Base-by-base conservation (phyloP, 495 filamentous ascomycete species). In the Aspergillus nanangensis region DNA sequence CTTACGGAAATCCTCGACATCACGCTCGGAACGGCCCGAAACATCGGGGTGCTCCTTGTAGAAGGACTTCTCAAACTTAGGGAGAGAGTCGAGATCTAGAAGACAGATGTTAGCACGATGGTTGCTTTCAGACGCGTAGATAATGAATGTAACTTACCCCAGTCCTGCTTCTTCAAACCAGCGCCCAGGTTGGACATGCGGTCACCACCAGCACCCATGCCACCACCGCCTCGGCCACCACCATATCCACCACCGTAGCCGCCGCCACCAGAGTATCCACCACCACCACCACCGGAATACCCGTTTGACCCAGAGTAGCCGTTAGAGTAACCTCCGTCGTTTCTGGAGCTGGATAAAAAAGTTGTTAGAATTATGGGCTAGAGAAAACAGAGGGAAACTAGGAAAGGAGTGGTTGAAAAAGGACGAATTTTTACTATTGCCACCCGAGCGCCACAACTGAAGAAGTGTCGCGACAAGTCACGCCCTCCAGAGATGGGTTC, bases 11-110 rank as follows among this genome's bases (percentile, higher is more conserved):
- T 82, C 87, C 33, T 88, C 84, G 32, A 98, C 84, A 44, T 96
- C 91, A 33, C 78, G 80, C 32, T 79, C 65, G 11, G 88, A 81
- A 57, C 93, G 90, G 49, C 62, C 69, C 42, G 81, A 64, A 22
- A 98, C 93, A 47, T 79, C 77, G 4, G 82, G 78, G 58, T 92
- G 81, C 70, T 97, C 93, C 70, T 96, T 94, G 77, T 98, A 98
- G 76, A 98, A 98, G 20, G 87, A 90, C 73, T 98, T 98, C 62
- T 98, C 93, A 67, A 98, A 98, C 70, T 96, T 96, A 51, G 93
- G 91, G 18, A 98, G 61, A 19, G 83, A 71, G 63, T 65, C 71
- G 14, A 91, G 57, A 67, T 98, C 92, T 92, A 58, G 34, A 31
- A 21, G 11, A 35, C 22, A 23, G 8, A 24, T 22, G 49, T 71